Conservation (phyloP, 148 eudicot genomes). For the Nepenthes mirabilis region DNA sequence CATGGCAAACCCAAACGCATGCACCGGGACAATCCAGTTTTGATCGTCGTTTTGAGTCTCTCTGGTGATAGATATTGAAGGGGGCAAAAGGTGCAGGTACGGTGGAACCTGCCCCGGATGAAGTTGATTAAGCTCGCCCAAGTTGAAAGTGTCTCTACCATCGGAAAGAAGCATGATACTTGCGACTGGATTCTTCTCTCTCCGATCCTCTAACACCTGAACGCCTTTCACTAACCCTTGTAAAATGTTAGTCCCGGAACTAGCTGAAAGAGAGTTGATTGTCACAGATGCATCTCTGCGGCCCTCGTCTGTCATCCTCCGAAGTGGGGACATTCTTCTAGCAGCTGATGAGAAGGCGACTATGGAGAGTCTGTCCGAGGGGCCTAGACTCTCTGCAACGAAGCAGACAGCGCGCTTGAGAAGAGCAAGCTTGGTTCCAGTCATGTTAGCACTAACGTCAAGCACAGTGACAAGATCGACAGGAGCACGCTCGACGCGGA, state of each 20-base stretch:
- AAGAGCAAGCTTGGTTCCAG: slow-evolving; percentile 16
- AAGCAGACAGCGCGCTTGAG: slow-evolving; percentile 17
- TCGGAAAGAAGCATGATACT: slow-evolving; percentile 23
- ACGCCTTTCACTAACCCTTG: slow-evolving; percentile 20
- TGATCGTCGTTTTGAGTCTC: too few species aligned
- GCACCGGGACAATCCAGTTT: slow-evolving; percentile 13
- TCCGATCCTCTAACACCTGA: slow-evolving; percentile 13
- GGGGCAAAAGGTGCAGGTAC: slow-evolving; percentile 8
- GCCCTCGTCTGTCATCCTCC: slow-evolving; percentile 15
- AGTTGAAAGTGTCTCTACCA: slow-evolving; percentile 14
- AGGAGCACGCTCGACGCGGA: slow-evolving; percentile 11
- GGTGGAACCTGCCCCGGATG: not conserved
- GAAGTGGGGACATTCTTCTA: slow-evolving; percentile 15
- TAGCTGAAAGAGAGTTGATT: slow-evolving; percentile 9
- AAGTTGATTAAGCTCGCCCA: not conserved
- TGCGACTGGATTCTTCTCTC: slow-evolving; percentile 16
- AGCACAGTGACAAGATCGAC: slow-evolving; percentile 25
- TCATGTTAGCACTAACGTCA: slow-evolving; percentile 28
- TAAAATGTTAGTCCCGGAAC: slow-evolving; percentile 20
- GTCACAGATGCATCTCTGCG: slow-evolving; percentile 13
- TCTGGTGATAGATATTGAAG: too few species aligned
- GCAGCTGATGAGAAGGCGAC: slow-evolving; percentile 17
- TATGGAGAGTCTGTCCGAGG: slow-evolving; percentile 17
- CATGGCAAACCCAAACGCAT: slow-evolving; percentile 20
- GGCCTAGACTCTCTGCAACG: slow-evolving; percentile 11